Conservation (phyloP, 441 rosid species). For the Brassica balearica region DNA sequence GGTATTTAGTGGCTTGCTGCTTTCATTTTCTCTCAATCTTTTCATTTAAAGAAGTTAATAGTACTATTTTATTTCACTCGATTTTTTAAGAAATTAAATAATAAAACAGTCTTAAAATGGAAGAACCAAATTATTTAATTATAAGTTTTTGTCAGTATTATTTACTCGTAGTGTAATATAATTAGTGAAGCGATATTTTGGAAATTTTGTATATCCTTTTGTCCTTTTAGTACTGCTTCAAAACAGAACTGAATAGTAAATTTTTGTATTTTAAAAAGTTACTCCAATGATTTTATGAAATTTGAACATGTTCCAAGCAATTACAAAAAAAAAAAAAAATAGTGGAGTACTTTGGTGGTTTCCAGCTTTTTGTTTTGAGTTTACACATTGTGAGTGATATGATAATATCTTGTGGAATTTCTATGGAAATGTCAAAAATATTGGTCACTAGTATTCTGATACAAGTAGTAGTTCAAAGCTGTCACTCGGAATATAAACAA, state of each 20-base stretch:
- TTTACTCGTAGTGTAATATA: neutral
- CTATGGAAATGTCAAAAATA: conserved; percentile 13
- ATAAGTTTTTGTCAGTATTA: neutral
- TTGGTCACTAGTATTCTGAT: conserved; percentile 32
- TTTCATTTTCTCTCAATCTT: conserved; percentile 38
- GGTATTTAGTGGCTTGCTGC: conserved; percentile 41
- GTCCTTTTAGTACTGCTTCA: neutral
- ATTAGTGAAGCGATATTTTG: neutral
- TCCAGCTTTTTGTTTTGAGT: conserved; percentile 33
- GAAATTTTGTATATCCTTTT: neutral
- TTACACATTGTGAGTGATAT: neutral
- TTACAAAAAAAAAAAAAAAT: neutral
- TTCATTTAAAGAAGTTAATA: conserved; percentile 6
- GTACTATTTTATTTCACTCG: neutral
- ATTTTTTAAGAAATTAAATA: neutral
- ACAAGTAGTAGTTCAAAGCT: conserved; percentile 22
- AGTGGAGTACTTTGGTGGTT: conserved; percentile 27
- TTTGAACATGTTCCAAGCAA: neutral
- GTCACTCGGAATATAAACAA: conserved; percentile 18
- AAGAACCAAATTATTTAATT: neutral
- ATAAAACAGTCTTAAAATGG: neutral
- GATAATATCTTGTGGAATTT: conserved; percentile 17
- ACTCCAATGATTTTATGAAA: neutral
- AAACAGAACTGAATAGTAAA: neutral
- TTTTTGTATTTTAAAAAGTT: neutral